Evolutionary conservation across 1,139 yeast genomes (phyloP), one percentile per base, ranked within the genome.

Genomic region (Meyerozyma guilliermondii): DNA sequence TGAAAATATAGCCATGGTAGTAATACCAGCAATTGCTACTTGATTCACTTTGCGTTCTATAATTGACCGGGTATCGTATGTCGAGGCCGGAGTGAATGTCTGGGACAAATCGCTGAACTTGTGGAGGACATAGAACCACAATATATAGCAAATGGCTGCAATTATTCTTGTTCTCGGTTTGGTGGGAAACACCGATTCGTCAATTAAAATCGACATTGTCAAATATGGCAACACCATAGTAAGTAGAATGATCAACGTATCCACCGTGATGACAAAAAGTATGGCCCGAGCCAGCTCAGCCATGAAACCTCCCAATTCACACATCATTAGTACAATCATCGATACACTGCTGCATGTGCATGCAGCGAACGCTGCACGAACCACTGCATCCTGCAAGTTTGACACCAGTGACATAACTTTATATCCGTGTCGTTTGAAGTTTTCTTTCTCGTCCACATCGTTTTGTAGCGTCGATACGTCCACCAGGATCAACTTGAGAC

Each of bases 21-120:
- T 79, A 22, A 86, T 81, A 1, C 95, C 95, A 13, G 81, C 72
- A 41, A 86, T 73, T 2, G 87, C 81, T 4, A 86, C 65, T 47
- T 84, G 78, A 41, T 83, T 80, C 30, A 82, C 69, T 49, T 71
- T 74, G 40, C 52, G 65, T 51, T 67, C 78, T 41, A 63, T 52
- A 26, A 63, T 58, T 7, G 69, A 55, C 39, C 61, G 47, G 6
- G 61, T 43, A 35, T 58, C 50, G 29, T 52, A 48, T 33, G 44
- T 36, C 23, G 51, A 38, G 23, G 46, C 47, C 3, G 65, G 60
- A 10, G 56, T 53, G 43, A 68, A 63, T 8, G 56, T 49, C 28
- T 52, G 62, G 2, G 72, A 60, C 24, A 71, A 54, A 38, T 62
- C 62, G 1, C 76, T 76, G 49, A 68, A 62, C 43, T 62, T 57